Base-by-base conservation (phyloP, 108 stramenopile species). In the Asterionellopsis glacialis region DNA sequence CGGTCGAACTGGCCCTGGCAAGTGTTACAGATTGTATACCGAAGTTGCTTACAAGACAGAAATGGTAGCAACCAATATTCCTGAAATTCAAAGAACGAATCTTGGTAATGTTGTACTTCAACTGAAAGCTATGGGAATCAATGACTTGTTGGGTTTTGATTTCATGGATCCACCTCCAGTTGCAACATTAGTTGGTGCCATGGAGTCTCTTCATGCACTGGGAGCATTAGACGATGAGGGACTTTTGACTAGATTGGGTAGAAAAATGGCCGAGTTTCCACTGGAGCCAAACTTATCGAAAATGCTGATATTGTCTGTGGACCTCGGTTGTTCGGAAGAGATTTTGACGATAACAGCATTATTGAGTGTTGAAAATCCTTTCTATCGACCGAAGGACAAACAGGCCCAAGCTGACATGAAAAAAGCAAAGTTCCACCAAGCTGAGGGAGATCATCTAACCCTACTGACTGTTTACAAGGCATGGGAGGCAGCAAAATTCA, bases 141-240 rank as follows among this genome's bases (percentile, higher is more conserved):
- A 98, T 59, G 98, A 99, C 68, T 74, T 98, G 27, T 65, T 97
- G 7, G 94, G 93, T 14, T 99, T 99, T 68, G 97, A 97, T 75
- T 99, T 98, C 64, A 99, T 99, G 97, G 97, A 98, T 67, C 96
- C 97, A 15, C 98, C 98, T 5, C 94, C 98, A 10, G 91, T 96
- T 12, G 95, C 96, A 22, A 96, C 96, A 9, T 69, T 99, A 65
- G 89, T 97, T 11, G 93, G 93, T 28, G 97, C 97, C n/a, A 78
- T 99, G 70, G 96, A 99, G 63, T 73, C 83, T 15, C 83, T 99
- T 0, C 88, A 96, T 64, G 95, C 95, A 9, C 79, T 98, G 7
- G 98, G 98, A 19, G 97, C 98, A 5, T 74, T 99, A 11, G 98
- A 99, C 67, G 97, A 99, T 33, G 98, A 99, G 69, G 98, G 98